phyloP scores from a whole-genome alignment of 2,329 filamentous ascomycete genomes.

The Lasiodiplodia citricola region DNA sequence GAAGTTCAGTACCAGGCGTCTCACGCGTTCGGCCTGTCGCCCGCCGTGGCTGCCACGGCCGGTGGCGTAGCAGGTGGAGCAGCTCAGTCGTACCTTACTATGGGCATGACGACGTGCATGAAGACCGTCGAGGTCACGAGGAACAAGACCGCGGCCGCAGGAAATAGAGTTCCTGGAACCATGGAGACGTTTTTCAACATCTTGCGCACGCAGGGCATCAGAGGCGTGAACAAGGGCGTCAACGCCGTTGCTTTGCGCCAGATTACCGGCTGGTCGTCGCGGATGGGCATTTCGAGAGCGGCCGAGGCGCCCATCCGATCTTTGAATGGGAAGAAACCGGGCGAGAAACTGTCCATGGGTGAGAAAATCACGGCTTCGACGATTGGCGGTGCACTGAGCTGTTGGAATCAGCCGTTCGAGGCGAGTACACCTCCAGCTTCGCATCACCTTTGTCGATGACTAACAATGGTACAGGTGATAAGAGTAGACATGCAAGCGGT shows the following conservation, averaged over 20 bases:
- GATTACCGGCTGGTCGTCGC: no score
- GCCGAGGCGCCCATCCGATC: no score
- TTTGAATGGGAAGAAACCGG: no score
- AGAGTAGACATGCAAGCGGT: no score
- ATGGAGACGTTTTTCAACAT: neutral
- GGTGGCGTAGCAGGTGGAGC: conserved; percentile 1
- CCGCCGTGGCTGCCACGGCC: neutral
- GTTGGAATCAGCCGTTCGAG: no score
- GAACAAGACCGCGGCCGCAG: conserved; percentile 12
- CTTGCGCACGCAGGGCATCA: neutral
- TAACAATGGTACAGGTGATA: no score
- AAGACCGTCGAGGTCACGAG: conserved; percentile 25
- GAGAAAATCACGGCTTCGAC: no score
- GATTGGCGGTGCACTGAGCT: no score
- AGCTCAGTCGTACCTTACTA: conserved; percentile 23
- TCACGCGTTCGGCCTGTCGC: neutral
- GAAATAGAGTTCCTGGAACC: conserved; percentile 1
- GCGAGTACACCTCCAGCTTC: no score
- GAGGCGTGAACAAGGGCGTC: conserved; percentile 17
- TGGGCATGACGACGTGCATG: conserved; percentile 39
- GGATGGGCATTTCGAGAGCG: no score
- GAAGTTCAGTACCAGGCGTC: neutral
- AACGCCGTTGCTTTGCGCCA: conserved; percentile 17
- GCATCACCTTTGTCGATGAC: no score
- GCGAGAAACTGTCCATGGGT: no score